Conservation (phyloP, 495 filamentous ascomycete species). For the Hypoxylon trugodes region DNA sequence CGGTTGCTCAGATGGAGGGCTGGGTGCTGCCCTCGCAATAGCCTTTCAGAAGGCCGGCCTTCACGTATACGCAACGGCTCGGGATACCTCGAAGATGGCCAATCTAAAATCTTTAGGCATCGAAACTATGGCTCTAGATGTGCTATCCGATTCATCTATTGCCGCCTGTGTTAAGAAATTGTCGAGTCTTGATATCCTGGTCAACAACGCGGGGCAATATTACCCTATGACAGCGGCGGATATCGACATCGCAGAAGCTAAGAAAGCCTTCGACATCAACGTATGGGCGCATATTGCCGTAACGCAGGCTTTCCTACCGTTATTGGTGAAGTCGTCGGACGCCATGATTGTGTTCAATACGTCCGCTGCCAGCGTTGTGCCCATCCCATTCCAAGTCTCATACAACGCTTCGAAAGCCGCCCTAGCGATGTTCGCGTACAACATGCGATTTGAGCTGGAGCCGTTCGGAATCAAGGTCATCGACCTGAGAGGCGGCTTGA, state of each 20-base stretch:
- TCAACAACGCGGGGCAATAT: constrained; percentile 59
- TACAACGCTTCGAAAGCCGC: constrained; percentile 50
- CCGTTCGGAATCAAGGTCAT: constrained; percentile 46
- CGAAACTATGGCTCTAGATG: constrained; percentile 47
- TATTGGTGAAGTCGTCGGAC: constrained; percentile 51
- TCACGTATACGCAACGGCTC: constrained; percentile 56
- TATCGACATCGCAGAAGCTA: constrained; percentile 49
- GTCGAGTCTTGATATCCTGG: constrained; percentile 52
- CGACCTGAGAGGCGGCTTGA: constrained; percentile 33
- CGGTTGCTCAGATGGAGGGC: neutral
- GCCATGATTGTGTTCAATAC: constrained; percentile 41
- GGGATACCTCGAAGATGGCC: constrained; percentile 50
- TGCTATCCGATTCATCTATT: constrained; percentile 45
- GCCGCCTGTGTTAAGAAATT: constrained; percentile 29
- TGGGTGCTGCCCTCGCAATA: constrained; percentile 52
- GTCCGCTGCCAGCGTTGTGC: constrained; percentile 24
- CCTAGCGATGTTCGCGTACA: constrained; percentile 36
- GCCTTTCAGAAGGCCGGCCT: constrained; percentile 46
- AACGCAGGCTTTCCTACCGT: constrained; percentile 55
- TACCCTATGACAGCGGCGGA: constrained; percentile 51
- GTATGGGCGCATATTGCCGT: constrained; percentile 57
- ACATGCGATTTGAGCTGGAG: constrained; percentile 44
- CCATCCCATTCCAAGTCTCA: constrained; percentile 38
- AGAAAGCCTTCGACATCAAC: constrained; percentile 58
- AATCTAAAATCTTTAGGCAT: constrained; percentile 32